phyloP scores from a whole-genome alignment of 1,139 yeast species.

The Scheffersomyces illinoinensis region DNA sequence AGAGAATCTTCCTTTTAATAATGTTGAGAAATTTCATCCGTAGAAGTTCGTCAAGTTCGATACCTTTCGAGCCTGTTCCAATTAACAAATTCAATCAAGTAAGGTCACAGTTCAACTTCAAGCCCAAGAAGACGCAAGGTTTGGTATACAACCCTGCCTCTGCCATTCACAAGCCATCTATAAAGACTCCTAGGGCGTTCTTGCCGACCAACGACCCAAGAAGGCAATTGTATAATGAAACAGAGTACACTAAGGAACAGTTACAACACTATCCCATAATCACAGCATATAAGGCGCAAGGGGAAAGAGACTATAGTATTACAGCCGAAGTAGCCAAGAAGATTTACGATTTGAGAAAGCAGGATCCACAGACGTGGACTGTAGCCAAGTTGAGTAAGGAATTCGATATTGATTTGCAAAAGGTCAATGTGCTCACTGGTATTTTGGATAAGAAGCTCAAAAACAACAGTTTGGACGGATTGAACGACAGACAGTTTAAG shows the following conservation, averaged over 20 bases:
- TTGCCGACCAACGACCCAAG: constrained; percentile 68
- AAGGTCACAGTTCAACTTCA: constrained; percentile 45
- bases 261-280: constrained; percentile 56
- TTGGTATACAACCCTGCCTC: constrained; percentile 44
- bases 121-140: constrained; percentile 41
- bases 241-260: constrained; percentile 38
- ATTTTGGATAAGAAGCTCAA: constrained; percentile 11
- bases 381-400: constrained; percentile 66
- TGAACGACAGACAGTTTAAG: constrained; percentile 36
- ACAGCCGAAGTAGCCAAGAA: constrained; percentile 61
- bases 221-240: constrained; percentile 28
- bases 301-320: constrained; percentile 57
- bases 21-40: constrained; percentile 17
- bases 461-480: constrained; percentile 14
- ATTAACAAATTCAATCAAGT: constrained; percentile 37
- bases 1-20: neutral
- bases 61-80: constrained; percentile 40
- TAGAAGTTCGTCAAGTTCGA: constrained; percentile 11
- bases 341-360: constrained; percentile 59
- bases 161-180: constrained; percentile 14
- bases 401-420: constrained; percentile 41
- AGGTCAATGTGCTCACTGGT: constrained; percentile 30
- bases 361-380: constrained; percentile 67
- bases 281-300: constrained; percentile 29
- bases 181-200: constrained; percentile 68